These are phyloP conservation scores for Sporothrix dimorphospora DNA, from an alignment of 2,329 filamentous ascomycete genomes.

Conservation along the genomic window DNA sequence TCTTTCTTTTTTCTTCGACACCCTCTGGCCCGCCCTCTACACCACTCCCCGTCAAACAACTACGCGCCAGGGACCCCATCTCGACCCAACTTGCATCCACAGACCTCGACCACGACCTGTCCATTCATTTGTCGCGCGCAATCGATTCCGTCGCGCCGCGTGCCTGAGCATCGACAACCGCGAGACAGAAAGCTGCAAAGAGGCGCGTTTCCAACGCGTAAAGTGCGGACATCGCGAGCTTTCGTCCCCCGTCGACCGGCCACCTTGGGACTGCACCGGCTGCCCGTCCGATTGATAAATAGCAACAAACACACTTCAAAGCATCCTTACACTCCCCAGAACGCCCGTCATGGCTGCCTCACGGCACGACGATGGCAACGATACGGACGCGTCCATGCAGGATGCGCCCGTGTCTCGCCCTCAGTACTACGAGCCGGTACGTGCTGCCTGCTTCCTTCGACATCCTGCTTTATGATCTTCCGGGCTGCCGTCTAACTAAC, in stretches of 20 bases:
- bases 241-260: background rate
- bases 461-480: background rate
- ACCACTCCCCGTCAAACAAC: conserved; percentile 19
- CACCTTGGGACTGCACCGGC: background rate
- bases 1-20: conserved; percentile 15
- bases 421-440: conserved; percentile 54
- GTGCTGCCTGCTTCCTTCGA: conserved; percentile 31
- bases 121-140: conserved; percentile 1
- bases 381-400: conserved; percentile 66
- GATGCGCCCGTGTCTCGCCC: conserved; percentile 57
- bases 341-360: conserved; percentile 28
- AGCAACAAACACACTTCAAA: background rate
- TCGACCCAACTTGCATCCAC: background rate
- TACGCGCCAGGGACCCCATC: background rate
- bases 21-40: background rate
- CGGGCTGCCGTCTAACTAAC: background rate
- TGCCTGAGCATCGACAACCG: background rate
- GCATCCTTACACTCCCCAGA: background rate
- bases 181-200: conserved; percentile 1
- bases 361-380: conserved; percentile 50
- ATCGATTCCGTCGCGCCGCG: conserved; percentile 21
- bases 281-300: background rate
- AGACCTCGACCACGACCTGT: background rate
- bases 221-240: conserved; percentile 27
- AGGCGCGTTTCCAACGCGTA: conserved; percentile 33